Percentiles rank a stretch among this genome's conserved stretches.
Evolutionary conservation across 2,329 filamentous ascomycete species (phyloP).

Genomic region (Furcasterigmium furcatum): DNA sequence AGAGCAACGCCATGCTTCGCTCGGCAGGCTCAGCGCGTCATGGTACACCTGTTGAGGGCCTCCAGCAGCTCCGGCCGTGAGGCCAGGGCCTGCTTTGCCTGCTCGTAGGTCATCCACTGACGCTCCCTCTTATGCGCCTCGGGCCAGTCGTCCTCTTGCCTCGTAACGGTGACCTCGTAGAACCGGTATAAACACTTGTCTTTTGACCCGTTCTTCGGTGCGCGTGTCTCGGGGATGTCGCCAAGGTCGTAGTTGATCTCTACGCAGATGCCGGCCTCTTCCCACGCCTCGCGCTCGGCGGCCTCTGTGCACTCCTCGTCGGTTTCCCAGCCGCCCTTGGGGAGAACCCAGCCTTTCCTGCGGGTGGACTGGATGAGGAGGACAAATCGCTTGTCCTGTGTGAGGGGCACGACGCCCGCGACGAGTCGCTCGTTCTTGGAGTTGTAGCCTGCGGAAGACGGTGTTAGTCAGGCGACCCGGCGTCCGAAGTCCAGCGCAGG

Average conservation of each 20-base stretch:
- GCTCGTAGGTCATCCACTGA: conserved; percentile 82
- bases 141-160: conserved; percentile 85
- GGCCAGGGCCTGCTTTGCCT: conserved; percentile 75
- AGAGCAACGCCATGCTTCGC: no score
- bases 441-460: conserved; percentile 70
- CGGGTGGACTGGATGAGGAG: conserved; percentile 91
- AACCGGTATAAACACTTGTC: conserved; percentile 71
- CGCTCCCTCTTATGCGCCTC: conserved; percentile 89
- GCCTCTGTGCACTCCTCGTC: conserved; percentile 84
- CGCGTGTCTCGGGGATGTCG: conserved; percentile 77
- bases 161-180: conserved; percentile 83
- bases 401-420: conserved; percentile 89
- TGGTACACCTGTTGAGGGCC: conserved; percentile 77
- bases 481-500: conserved; percentile 6
- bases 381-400: conserved; percentile 80
- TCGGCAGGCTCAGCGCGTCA: conserved; percentile 47
- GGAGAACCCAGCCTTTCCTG: conserved; percentile 91
- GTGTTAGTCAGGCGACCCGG: conserved; percentile 29
- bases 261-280: conserved; percentile 91
- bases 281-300: conserved; percentile 91
- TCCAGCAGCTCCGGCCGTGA: conserved; percentile 83
- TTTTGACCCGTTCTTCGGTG: conserved; percentile 70
- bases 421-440: conserved; percentile 90
- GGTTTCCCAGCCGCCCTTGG: conserved; percentile 96
- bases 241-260: conserved; percentile 83